Evolutionary conservation across 345 rosid species (phyloP), one percentile per base, ranked within the genome.

Genomic region (Citrus australasica): DNA sequence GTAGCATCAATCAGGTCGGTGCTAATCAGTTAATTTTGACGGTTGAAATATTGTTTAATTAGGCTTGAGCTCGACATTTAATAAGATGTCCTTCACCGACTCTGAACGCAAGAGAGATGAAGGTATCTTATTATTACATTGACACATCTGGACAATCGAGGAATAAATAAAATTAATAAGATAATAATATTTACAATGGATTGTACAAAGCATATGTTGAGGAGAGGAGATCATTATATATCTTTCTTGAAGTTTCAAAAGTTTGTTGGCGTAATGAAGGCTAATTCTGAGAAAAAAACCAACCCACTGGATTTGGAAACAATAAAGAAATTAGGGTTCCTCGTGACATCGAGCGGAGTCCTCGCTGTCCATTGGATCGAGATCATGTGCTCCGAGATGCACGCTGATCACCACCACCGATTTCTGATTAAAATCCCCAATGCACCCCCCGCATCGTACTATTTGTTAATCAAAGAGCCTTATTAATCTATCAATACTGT

Each of bases 301-400:
- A 76, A 58, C 58, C 70, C 80, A 42, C 74, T 33, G 76, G 76
- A 80, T 67, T 80, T 46, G 79, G 79, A 67, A 51, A 72, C 51
- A 30, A 33, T 79, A 78, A 80, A 86, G 16, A 84, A 83, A 67
- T 63, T 9, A 58, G 76, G 37, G 32, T 46, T 73, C 78, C 85
- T 79, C 79, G 83, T 84, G 89, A 76, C 76, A 14, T 58, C 24
- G 78, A 71, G 84, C 82, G 76, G 62, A 76, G 84, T 78, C 80
- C 73, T 76, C 68, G 88, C 85, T 85, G 89, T 82, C 84, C 83
- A 76, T 82, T 75, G 82, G 86, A 80, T 86, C 83, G 53, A 72
- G 71, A 17, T 85, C 89, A 88, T 86, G 88, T 88, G 91, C 82
- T 3, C 85, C 87, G 79, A 82, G 83, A 88, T 82, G 85, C 77